Percentiles rank a stretch among this genome's conserved stretches.
Conservation (phyloP, 805 yeast species). For the Jamesozyma rosinii region DNA sequence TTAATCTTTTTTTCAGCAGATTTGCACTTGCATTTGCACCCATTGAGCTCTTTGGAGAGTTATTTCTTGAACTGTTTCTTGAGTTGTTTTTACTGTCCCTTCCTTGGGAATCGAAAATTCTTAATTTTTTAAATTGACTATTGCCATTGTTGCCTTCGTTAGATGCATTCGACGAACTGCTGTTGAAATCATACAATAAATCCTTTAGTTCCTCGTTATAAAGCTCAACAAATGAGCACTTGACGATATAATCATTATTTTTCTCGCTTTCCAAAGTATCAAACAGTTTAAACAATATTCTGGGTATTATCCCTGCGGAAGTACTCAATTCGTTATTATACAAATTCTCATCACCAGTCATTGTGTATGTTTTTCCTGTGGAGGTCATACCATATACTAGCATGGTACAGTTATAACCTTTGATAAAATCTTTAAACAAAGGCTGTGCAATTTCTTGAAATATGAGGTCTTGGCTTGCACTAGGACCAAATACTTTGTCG, state of each 20-base stretch:
- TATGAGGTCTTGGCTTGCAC: constrained; percentile 59
- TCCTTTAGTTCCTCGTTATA: constrained; percentile 83
- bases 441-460: constrained; percentile 62
- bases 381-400: constrained; percentile 91
- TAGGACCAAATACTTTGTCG: constrained; percentile 77
- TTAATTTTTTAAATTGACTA: constrained; percentile 34
- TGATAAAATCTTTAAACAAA: constrained; percentile 54
- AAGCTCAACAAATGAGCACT: constrained; percentile 72
- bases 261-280: constrained; percentile 34
- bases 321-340: constrained; percentile 31
- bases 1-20: not conserved
- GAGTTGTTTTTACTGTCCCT: constrained; percentile 4
- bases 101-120: constrained; percentile 39
- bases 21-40: constrained; percentile 4
- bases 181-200: constrained; percentile 36
- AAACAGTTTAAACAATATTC: constrained; percentile 50
- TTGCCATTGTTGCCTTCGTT: constrained; percentile 1
- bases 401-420: constrained; percentile 73
- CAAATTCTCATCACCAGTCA: constrained; percentile 56
- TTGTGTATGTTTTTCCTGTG: constrained; percentile 74
- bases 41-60: constrained; percentile 15
- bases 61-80: constrained; percentile 8
- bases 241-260: constrained; percentile 49
- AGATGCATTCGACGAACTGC: not conserved
- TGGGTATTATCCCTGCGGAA: constrained; percentile 58